These are phyloP conservation scores for Heterobasidion annosum DNA, from an alignment of 1,284 basidiomycete genomes.

Conservation along the genomic window DNA sequence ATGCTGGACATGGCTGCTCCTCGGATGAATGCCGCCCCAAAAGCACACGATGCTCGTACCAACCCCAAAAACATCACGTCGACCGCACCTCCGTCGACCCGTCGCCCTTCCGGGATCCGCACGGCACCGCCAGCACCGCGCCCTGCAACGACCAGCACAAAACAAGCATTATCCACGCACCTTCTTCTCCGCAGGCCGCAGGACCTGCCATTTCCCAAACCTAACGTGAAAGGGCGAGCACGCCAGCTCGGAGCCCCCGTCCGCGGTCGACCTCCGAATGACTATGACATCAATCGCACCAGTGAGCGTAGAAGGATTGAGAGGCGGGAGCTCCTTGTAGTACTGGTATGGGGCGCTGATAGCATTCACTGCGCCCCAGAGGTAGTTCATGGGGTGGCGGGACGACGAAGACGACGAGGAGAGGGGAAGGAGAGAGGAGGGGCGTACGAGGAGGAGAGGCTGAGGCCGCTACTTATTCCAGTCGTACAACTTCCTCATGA, in stretches of 20 bases:
- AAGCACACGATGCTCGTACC: no score
- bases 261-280: conserved; percentile 61
- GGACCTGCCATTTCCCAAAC: conserved; percentile 96
- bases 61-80: no score
- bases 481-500: no score
- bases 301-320: conserved; percentile 91
- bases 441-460: background rate
- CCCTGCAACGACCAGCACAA: no score
- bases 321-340: conserved; percentile 69
- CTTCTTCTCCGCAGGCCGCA: conserved; percentile 92
- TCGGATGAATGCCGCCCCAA: no score
- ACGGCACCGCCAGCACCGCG: no score
- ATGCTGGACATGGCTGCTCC: no score
- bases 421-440: background rate
- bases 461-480: no score
- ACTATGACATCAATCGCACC: conserved; percentile 98
- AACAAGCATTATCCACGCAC: conserved; percentile 26
- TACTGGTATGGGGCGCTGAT: conserved; percentile 79
- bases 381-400: conserved; percentile 57
- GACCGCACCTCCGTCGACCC: no score
- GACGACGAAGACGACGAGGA: background rate
- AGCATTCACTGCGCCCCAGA: conserved; percentile 73
- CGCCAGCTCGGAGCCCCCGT: conserved; percentile 65
- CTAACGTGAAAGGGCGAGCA: conserved; percentile 98
- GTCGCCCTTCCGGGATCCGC: no score